Evolutionary conservation across 768 basidiomycete genomes (phyloP).

Genomic region (Phlebiopsis gigantea): DNA sequence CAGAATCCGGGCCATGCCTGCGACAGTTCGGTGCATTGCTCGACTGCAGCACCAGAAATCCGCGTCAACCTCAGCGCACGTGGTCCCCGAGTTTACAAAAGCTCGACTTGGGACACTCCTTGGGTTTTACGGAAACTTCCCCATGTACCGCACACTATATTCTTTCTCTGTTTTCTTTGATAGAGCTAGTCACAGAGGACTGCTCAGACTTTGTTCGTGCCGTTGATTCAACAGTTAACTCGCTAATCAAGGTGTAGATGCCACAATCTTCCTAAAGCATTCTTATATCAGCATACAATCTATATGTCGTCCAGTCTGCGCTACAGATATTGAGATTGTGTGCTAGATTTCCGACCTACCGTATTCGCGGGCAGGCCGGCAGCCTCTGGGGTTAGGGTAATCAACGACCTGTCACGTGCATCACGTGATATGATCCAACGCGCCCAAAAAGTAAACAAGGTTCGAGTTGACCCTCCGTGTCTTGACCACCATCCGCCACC

Average conservation of each 20-base stretch:
- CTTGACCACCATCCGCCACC: background rate
- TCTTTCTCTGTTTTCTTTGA: background rate
- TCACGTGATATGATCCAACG: background rate
- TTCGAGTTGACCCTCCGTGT: background rate
- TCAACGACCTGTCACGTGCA: background rate
- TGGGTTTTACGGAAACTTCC: background rate
- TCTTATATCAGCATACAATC: too few relatives aligned
- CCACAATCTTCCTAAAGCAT: too few relatives aligned
- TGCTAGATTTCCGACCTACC: too few relatives aligned
- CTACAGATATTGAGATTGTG: too few relatives aligned
- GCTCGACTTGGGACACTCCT: conserved; percentile 6
- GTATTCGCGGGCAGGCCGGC: background rate
- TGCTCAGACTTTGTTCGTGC: conserved; percentile 7
- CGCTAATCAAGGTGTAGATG: too few relatives aligned
- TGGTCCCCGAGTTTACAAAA: conserved; percentile 1
- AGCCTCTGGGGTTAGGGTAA: background rate
- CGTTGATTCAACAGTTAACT: too few relatives aligned
- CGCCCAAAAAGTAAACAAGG: conserved; percentile 2
- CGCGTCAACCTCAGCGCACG: background rate
- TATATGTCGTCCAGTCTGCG: too few relatives aligned
- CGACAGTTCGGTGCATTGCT: background rate
- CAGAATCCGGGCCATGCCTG: conserved; percentile 5
- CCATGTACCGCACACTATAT: conserved; percentile 1
- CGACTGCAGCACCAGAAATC: background rate
- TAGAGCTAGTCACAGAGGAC: background rate